Percentiles rank a stretch among this genome's conserved stretches.
Conservation (phyloP, 306 rosid genomes). For the Pachyrhizus erosus region DNA sequence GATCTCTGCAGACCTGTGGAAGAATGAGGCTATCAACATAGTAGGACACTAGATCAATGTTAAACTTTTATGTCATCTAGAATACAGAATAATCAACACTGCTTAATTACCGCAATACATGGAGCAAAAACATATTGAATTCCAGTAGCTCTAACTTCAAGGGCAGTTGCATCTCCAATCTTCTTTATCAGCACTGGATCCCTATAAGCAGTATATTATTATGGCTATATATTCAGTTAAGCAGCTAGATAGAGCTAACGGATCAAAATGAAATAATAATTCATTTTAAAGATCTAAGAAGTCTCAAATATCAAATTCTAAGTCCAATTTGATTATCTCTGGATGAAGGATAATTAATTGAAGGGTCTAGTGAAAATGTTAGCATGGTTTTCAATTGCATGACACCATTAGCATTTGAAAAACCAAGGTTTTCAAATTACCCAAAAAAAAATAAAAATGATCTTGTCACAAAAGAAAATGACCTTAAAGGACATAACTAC, state of each 20-base stretch:
- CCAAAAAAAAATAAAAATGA: too few relatives aligned
- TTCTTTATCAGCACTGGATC: conserved; percentile 26
- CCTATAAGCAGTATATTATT: background rate
- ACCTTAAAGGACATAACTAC: background rate
- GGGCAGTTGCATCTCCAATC: conserved; percentile 35
- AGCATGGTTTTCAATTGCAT: background rate
- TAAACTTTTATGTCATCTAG: background rate
- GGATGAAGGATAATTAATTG: background rate
- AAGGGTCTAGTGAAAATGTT: background rate
- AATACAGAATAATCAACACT: background rate
- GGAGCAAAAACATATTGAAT: conserved; percentile 31
- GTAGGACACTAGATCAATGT: background rate
- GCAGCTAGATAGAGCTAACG: background rate
- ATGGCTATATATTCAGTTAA: background rate
- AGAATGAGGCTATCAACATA: background rate
- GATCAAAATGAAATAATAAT: background rate
- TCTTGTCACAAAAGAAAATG: background rate
- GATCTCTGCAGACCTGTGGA: conserved; percentile 32
- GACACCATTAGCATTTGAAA: background rate
- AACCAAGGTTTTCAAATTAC: background rate
- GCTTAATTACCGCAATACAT: conserved; percentile 25
- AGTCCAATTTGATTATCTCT: background rate
- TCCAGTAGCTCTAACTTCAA: conserved; percentile 36
- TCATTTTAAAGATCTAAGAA: background rate
- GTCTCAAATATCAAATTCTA: background rate